Evolutionary conservation across 306 rosid genomes (phyloP).

Genomic region (Canavalia gladiata): DNA sequence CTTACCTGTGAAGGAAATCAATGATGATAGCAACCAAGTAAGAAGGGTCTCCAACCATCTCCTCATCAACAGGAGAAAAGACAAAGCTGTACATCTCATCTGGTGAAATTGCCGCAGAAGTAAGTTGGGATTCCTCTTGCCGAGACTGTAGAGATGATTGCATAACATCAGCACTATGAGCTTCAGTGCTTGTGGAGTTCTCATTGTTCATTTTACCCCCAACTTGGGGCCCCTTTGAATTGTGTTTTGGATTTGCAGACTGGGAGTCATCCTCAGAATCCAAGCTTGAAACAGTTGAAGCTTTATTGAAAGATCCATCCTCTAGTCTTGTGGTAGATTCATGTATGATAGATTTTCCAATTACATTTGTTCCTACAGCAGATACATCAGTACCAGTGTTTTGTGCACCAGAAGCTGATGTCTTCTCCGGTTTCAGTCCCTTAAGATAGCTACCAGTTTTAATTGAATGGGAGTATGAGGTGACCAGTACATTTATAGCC

Average conservation of each 20-base stretch:
- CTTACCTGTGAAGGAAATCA: slow-evolving; percentile 90
- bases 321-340: slow-evolving; percentile 65
- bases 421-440: slow-evolving; percentile 71
- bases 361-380: slow-evolving; percentile 55
- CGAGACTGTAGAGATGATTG: slow-evolving; percentile 65
- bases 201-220: slow-evolving; percentile 56
- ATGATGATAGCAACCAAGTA: slow-evolving; percentile 86
- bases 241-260: slow-evolving; percentile 51
- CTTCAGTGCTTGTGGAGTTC: slow-evolving; percentile 53
- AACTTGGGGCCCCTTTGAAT: slow-evolving; percentile 53
- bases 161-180: slow-evolving; percentile 53
- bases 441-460: slow-evolving; percentile 68
- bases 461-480: slow-evolving; percentile 73
- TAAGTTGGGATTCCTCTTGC: slow-evolving; percentile 81
- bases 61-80: slow-evolving; percentile 88
- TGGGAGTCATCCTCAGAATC: slow-evolving; percentile 71
- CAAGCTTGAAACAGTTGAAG: slow-evolving; percentile 56
- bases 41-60: slow-evolving; percentile 90
- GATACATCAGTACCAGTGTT: slow-evolving; percentile 62
- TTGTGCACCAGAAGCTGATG: slow-evolving; percentile 61
- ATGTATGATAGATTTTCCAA: slow-evolving; percentile 60
- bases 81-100: slow-evolving; percentile 91
- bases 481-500: slow-evolving; percentile 82
- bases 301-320: slow-evolving; percentile 51
- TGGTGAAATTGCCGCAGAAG: slow-evolving; percentile 91